Conservation (phyloP, 2,329 filamentous ascomycete genomes). For the Talaromyces albobiverticillius region DNA sequence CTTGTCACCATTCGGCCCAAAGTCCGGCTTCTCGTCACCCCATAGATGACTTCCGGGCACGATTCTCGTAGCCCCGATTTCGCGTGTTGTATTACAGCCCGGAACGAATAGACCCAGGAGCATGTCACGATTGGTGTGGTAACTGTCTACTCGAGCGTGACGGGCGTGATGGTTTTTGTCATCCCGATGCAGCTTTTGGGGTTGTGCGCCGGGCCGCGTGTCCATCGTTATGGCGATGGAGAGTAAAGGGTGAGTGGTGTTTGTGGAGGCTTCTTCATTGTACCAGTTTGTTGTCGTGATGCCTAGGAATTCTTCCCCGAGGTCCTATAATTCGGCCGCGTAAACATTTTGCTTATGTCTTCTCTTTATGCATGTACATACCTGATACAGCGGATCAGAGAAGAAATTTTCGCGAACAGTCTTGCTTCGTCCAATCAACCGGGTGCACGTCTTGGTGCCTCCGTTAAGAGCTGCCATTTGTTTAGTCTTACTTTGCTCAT, state of each 20-base stretch:
- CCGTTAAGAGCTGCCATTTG: constrained; percentile 26
- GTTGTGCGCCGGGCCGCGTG: constrained; percentile 29
- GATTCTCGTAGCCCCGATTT: constrained; percentile 37
- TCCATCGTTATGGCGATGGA: constrained; percentile 39
- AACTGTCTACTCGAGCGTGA: constrained; percentile 26
- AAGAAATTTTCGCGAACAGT: constrained; percentile 38
- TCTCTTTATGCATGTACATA: constrained; percentile 1
- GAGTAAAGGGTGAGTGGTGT: constrained; percentile 34
- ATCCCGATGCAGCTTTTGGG: constrained; percentile 37
- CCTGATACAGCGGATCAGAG: constrained; percentile 29
- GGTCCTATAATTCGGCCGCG: constrained; percentile 15
- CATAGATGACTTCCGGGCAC: constrained; percentile 39
- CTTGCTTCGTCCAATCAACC: constrained; percentile 32
- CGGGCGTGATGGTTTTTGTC: constrained; percentile 40
- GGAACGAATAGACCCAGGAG: constrained; percentile 37
- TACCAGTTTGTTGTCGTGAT: constrained; percentile 36
- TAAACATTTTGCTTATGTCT: not conserved
- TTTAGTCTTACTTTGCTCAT: not conserved
- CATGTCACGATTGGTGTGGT: constrained; percentile 30
- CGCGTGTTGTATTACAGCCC: constrained; percentile 31
- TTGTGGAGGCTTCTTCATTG: constrained; percentile 25
- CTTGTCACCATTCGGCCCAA: constrained; percentile 25
- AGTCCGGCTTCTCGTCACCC: constrained; percentile 37
- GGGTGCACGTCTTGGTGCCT: constrained; percentile 35
- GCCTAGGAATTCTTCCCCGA: constrained; percentile 35